Base-by-base conservation (phyloP, 2,329 filamentous ascomycete species). In the Elsinoe ampelina region DNA sequence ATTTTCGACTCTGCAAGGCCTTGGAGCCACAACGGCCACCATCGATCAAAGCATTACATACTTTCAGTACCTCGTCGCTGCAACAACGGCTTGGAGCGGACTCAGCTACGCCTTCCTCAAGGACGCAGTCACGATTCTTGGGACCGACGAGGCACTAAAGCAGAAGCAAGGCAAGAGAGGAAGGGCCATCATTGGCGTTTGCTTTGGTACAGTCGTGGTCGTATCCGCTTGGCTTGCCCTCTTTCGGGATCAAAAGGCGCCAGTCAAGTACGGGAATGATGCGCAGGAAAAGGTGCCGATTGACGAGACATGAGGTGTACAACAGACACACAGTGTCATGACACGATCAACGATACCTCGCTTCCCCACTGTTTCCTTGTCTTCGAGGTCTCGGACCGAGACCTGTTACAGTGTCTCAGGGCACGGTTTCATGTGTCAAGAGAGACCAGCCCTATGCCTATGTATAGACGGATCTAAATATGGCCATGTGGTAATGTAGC, bases 51-150 rank as follows among this genome's bases (percentile, higher is more conserved):
- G 69, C 41, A 69, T 69, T 47, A 63, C 58, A 20, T 63, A 65
- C 12, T 69, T 74, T 63, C 92, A 88, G 67, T 92, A 88, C 64
- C 72, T 95, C 12, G 92, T 98, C 2, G 91, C 90, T 0, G 81
- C 79, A 0, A 98, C 93, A 3, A 98, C 93, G 0, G 72, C 95
- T 5, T 97, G 91, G 88, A 96, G 90, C 61, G 93, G 93, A 6
- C 77, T 91, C 12, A 95, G 91, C 70, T 98, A 98, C 69, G 78
- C 95, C 5, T 95, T 86, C 68, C 88, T 83, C 63, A 95, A 93
- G 69, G 86, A 95, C 64, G 92, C 90, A 0, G 91, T 97, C 32
- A 95, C 86, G 70, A 96, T 97, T 57, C 70, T 97, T 41, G 75
- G 75, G 0, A 66, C 69, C 15, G 68, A 78, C 58, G 75, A 77